Conservation (phyloP, 1,139 yeast species). For the Magnusiomyces suaveolens region DNA sequence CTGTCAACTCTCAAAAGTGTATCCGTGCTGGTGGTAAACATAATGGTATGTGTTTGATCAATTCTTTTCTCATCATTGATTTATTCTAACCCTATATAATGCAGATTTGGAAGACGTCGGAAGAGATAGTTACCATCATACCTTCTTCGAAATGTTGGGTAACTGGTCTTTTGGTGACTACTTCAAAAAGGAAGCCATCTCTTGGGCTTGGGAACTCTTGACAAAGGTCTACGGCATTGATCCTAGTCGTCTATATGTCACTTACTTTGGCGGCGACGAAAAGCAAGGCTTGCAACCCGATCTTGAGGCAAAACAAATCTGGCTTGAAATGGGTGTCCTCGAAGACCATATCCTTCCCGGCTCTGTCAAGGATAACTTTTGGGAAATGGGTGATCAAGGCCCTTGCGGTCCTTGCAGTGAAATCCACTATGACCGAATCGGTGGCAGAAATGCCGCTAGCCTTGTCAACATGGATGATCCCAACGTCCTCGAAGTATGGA, state of each 20-base stretch:
- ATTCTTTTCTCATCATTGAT: too few relatives aligned
- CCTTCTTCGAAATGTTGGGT: constrained; percentile 98
- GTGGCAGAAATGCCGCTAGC: constrained; percentile 87
- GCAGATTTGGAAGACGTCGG: constrained; percentile 96
- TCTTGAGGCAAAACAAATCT: constrained; percentile 78
- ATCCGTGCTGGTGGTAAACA: constrained; percentile 99
- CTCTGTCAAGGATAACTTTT: constrained; percentile 79
- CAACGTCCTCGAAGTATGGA: constrained; percentile 95
- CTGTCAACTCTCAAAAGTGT: constrained; percentile 94
- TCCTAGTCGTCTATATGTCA: constrained; percentile 74
- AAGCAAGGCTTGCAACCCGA: constrained; percentile 83
- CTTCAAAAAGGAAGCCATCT: constrained; percentile 87
- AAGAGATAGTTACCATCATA: constrained; percentile 92
- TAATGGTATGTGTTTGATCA: constrained; percentile 44
- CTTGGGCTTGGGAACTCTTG: constrained; percentile 81
- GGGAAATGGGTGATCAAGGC: constrained; percentile 99
- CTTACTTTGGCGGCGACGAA: constrained; percentile 90
- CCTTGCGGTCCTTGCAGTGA: constrained; percentile 99
- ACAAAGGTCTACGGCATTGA: constrained; percentile 75
- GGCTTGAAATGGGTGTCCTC: constrained; percentile 81
- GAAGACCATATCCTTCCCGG: constrained; percentile 94
- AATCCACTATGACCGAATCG: constrained; percentile 93
- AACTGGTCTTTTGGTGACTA: constrained; percentile 99
- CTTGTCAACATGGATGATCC: constrained; percentile 96
- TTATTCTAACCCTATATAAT: too few relatives aligned